Evolutionary conservation across 768 basidiomycete genomes (phyloP).

Genomic region (Pleurotus pulmonarius): DNA sequence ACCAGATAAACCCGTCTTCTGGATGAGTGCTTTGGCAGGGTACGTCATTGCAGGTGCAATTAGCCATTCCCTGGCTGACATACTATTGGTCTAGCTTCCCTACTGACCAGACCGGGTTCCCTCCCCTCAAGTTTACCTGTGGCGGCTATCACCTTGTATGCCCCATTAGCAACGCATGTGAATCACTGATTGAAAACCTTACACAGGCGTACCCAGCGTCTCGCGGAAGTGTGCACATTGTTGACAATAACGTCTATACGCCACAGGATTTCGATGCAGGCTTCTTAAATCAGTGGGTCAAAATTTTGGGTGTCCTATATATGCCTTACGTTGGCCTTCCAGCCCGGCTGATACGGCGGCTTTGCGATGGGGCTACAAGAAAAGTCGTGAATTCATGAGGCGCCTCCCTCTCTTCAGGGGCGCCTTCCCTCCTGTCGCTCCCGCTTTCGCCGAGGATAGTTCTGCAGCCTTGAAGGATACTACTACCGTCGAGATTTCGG

Average conservation of each 20-base stretch:
- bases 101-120: slow-evolving; percentile 4
- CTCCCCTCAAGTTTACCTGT: slow-evolving; percentile 17
- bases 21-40: slow-evolving; percentile 24
- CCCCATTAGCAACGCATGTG: not conserved
- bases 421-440: slow-evolving; percentile 30
- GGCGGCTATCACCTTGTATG: slow-evolving; percentile 21
- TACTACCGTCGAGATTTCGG: slow-evolving; percentile 27
- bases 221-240: slow-evolving; percentile 31
- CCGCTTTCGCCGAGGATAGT: slow-evolving; percentile 31
- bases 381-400: slow-evolving; percentile 31
- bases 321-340: not conserved
- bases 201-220: slow-evolving; percentile 28
- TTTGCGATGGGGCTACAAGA: slow-evolving; percentile 34
- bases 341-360: slow-evolving; percentile 20
- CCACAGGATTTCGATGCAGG: slow-evolving; percentile 27
- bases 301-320: not conserved
- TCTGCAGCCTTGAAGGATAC: slow-evolving; percentile 20
- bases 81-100: not conserved
- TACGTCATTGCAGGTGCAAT: slow-evolving; percentile 9
- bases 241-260: slow-evolving; percentile 21
- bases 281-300: slow-evolving; percentile 24
- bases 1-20: slow-evolving; percentile 37
- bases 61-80: not conserved
- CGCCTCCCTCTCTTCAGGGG: slow-evolving; percentile 32
- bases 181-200: not conserved